Conservation (phyloP, 2,329 filamentous ascomycete genomes). For the Sporothrix euskadiensis region DNA sequence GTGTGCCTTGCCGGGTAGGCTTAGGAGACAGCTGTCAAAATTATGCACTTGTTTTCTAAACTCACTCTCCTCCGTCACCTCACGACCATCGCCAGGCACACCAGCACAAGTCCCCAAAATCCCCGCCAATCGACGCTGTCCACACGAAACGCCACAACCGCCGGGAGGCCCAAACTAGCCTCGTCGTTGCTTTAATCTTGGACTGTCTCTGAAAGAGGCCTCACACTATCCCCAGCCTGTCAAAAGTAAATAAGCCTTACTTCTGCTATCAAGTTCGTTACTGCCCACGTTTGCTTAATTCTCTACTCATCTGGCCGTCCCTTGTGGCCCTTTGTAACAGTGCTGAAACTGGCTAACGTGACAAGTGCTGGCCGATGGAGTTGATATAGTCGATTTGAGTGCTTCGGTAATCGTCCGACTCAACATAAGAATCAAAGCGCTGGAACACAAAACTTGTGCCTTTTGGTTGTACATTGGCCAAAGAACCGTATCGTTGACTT, state of each 20-base stretch:
- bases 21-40: not conserved
- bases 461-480: not conserved
- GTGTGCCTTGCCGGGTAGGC: not conserved
- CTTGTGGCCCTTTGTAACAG: too few relatives aligned
- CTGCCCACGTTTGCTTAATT: too few relatives aligned
- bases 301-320: too few relatives aligned
- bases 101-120: not conserved
- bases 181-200: too few relatives aligned
- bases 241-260: too few relatives aligned
- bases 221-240: too few relatives aligned
- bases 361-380: not conserved
- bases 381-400: conserved; percentile 11
- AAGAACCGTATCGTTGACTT: not conserved
- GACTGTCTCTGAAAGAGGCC: too few relatives aligned
- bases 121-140: too few relatives aligned
- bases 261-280: too few relatives aligned
- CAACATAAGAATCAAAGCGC: not conserved
- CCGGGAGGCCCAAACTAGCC: not conserved
- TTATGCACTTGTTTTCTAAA: too few relatives aligned
- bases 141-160: not conserved
- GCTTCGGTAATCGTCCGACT: conserved; percentile 1
- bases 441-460: conserved; percentile 1
- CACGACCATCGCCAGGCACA: not conserved
- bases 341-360: not conserved
- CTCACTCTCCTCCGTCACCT: too few relatives aligned